phyloP scores from a whole-genome alignment of 495 filamentous ascomycete genomes.

The Podospora pseudocomata region DNA sequence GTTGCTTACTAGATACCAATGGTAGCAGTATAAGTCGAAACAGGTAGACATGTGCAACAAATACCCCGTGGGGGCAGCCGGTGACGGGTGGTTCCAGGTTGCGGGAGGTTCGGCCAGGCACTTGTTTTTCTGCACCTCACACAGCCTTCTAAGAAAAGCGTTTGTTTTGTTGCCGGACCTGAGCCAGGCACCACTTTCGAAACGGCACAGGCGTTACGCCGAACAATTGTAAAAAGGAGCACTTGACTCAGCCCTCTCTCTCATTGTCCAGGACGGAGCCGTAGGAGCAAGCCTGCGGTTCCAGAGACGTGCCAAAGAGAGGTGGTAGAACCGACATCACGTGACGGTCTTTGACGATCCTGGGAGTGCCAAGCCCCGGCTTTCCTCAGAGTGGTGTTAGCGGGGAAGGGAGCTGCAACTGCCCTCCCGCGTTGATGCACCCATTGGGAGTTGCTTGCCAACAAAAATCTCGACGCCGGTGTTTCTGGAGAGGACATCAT shows the following conservation, averaged over 20 bases:
- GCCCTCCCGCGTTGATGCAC: not conserved
- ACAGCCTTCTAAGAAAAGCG: not conserved
- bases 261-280: not conserved
- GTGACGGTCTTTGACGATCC: not conserved
- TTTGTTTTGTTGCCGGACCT: not conserved
- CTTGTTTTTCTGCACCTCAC: not conserved
- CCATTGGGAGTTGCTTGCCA: not conserved
- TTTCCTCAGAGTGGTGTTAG: not conserved
- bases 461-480: not conserved
- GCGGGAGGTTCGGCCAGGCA: not conserved
- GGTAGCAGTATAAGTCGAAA: not conserved
- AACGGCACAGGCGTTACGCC: not conserved
- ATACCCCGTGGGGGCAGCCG: not conserved
- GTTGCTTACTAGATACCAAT: not conserved
- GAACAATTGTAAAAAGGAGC: not conserved
- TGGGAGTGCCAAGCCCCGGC: not conserved
- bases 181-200: not conserved
- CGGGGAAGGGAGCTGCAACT: not conserved
- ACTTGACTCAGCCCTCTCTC: not conserved
- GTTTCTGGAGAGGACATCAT: not conserved
- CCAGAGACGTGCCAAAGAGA: not conserved
- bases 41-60: not conserved
- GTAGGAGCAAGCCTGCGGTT: no score
- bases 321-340: not conserved
- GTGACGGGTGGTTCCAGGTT: not conserved